These are phyloP conservation scores for Glycine latifolia DNA, from an alignment of 306 rosid species.

Conservation along the genomic window DNA sequence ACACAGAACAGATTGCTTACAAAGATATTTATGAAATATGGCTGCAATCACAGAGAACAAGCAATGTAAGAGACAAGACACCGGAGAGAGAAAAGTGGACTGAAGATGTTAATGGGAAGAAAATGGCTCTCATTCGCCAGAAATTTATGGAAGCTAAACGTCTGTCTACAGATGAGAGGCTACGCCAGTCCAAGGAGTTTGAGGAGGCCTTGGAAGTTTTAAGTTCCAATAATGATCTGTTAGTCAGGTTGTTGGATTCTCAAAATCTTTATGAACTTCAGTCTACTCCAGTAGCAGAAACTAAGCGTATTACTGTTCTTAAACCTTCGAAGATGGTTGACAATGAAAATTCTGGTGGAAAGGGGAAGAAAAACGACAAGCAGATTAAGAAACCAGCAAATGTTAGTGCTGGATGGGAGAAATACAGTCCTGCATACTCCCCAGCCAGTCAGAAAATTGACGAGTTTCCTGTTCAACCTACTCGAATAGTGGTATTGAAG, in stretches of 20 bases:
- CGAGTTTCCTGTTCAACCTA: slow-evolving; percentile 75
- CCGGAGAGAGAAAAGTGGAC: slow-evolving; percentile 68
- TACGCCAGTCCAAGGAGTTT: slow-evolving; percentile 83
- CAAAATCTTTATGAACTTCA: slow-evolving; percentile 71
- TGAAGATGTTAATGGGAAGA: slow-evolving; percentile 65
- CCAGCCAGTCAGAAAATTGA: slow-evolving; percentile 64
- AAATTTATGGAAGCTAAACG: slow-evolving; percentile 86
- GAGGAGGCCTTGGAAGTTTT: slow-evolving; percentile 90
- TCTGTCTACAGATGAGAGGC: slow-evolving; percentile 80
- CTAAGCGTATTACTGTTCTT: slow-evolving; percentile 93
- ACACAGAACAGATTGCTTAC: slow-evolving; percentile 63
- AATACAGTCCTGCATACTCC: slow-evolving; percentile 54
- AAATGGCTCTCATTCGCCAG: slow-evolving; percentile 83
- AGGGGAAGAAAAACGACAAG: slow-evolving; percentile 62
- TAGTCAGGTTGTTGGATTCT: slow-evolving; percentile 79
- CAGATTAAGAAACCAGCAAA: slow-evolving; percentile 59
- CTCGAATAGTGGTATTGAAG: slow-evolving; percentile 96
- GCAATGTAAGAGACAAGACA: slow-evolving; percentile 62
- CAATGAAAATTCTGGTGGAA: slow-evolving; percentile 51
- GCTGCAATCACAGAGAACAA: slow-evolving; percentile 69
- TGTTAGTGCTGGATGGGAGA: slow-evolving; percentile 60
- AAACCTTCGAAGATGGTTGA: slow-evolving; percentile 88
- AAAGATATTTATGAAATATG: slow-evolving; percentile 78
- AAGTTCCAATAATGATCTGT: slow-evolving; percentile 83
- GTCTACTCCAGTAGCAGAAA: slow-evolving; percentile 71